Evolutionary conservation across 345 rosid genomes (phyloP), one percentile per base, ranked within the genome.

Genomic region (Arabis hirsuta): DNA sequence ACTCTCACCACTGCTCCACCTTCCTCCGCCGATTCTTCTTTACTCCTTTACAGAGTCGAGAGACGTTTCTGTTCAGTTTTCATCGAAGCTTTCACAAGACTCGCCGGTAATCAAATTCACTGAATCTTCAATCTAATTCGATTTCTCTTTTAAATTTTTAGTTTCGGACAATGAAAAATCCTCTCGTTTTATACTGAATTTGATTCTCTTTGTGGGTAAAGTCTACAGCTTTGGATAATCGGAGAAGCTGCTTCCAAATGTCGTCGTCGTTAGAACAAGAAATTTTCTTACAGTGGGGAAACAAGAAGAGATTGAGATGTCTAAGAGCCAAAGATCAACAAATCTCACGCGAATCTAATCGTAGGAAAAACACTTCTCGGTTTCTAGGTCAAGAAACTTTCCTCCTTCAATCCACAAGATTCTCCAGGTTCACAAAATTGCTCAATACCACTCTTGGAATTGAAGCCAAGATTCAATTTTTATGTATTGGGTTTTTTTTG

Each of bases 241-340:
- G 9, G 39, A 47, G n/a, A 56, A 32, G 52, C 36, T 67, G 50
- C 24, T 67, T 34, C 5, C 0, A 32, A 51, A 76, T 70, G 75
- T 63, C 75, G 19, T 57, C 75, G 10, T 57, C 76, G 13, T 55
- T 63, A 31, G 80, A 70, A 22, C 71, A 70, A 70, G 96, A 90
- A 65, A 86, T 88, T 38, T 80, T 86, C 67, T 80, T 90, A 62
- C 88, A 86, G 74, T 90, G 98, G 98, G 96, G 97, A 61, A 87
- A 82, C 68, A 87, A 83, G 80, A 93, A 93, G 86, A 87, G 89
- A 78, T 85, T 81, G 73, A 84, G 98, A 84, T 79, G 94, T 73
- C 79, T 84, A 39, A 89, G 88, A 79, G 73, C 87, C 42, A 92
- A 87, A 69, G 87, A 82, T 57, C 79, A 82, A 57, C 82, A 76